Evolutionary conservation across 805 yeast species (phyloP), one percentile per base, ranked within the genome.

Genomic region (Trichomonascus vanleenenianus): DNA sequence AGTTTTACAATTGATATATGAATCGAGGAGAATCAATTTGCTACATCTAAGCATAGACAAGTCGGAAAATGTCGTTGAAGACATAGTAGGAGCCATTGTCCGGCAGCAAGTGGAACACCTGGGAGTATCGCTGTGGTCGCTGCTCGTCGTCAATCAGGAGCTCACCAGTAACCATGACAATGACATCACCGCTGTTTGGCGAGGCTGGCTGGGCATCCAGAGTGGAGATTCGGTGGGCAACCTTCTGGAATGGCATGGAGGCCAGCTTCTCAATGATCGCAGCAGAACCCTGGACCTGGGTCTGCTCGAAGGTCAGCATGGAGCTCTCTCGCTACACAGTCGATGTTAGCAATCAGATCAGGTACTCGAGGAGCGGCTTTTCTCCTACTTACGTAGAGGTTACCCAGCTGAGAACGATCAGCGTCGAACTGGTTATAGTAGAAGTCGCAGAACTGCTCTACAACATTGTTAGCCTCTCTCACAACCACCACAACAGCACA

Each of bases 151-250:
- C 98, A 54, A 83, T 75, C 58, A 88, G 69, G 55, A 93, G 76
- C 67, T 86, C 96, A 53, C 98, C 98, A 45, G 98, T 93, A 58
- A 93, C 97, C 93, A 93, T 83, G 44, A 91, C 97, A 58, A 93
- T 74, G 46, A 93, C 95, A 63, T 91, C 97, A 27, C 68, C 70
- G 51, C 93, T 91, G 57, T 73, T 78, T 48, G 95, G 86, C 47
- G 95, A 83, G 33, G 94, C 96, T 42, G 98, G 98, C 71, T 93
- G 98, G 39, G 97, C 97, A 61, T 93, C 97, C 62, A 93, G 76
- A 38, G 97, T 91, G 45, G 95, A 81, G 62, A 93, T 83, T 71
- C 94, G 78, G 73, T 93, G 99, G 42, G 78, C 83, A 47, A 93
- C 97, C 70, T 88, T 88, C 64, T 77, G 83, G 75, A 93, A 93